A percentile compares a stretch with the other conserved stretches of the same genome.
Evolutionary conservation across 139 green algal species (phyloP).

Genomic region (Chlamydomonas sp.): DNA sequence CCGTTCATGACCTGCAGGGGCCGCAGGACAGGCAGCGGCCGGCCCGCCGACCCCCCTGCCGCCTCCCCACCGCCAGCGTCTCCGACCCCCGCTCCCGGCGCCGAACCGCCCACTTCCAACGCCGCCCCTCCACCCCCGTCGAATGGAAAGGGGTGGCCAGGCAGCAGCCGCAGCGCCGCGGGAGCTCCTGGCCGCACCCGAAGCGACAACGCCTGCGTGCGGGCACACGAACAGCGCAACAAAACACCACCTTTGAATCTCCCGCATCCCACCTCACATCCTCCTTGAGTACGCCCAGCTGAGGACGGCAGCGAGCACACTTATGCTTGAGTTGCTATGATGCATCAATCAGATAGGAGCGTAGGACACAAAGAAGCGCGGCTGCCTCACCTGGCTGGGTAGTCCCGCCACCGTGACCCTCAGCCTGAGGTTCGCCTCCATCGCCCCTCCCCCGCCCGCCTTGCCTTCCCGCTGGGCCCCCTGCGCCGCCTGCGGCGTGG

Average conservation of each 20-base stretch:
- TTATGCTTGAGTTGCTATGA: too few species aligned
- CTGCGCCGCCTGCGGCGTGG: neutral
- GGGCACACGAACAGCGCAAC: too few species aligned
- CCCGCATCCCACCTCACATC: too few species aligned
- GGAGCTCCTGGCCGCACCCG: slow-evolving; percentile 64
- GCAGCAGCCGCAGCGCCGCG: slow-evolving; percentile 52
- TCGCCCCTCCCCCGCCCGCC: neutral
- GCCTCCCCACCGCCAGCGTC: neutral
- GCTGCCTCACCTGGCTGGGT: slow-evolving; percentile 23
- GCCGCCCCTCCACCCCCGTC: neutral
- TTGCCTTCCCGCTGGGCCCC: neutral
- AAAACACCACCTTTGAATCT: too few species aligned
- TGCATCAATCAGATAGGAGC: too few species aligned
- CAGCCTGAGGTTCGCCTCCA: slow-evolving; percentile 41
- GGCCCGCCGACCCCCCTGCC: neutral
- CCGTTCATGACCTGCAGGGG: slow-evolving; percentile 45
- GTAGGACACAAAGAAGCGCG: too few species aligned
- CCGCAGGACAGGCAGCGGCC: neutral
- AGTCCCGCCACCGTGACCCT: slow-evolving; percentile 33
- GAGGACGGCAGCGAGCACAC: too few species aligned
- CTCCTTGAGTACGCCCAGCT: too few species aligned
- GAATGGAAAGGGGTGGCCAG: slow-evolving; percentile 52
- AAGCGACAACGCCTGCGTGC: slow-evolving; percentile 46
- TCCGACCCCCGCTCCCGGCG: neutral
- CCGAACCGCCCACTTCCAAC: too few species aligned